phyloP scores from a whole-genome alignment of 2,329 filamentous ascomycete species.

The Phyllosticta capitalensis region DNA sequence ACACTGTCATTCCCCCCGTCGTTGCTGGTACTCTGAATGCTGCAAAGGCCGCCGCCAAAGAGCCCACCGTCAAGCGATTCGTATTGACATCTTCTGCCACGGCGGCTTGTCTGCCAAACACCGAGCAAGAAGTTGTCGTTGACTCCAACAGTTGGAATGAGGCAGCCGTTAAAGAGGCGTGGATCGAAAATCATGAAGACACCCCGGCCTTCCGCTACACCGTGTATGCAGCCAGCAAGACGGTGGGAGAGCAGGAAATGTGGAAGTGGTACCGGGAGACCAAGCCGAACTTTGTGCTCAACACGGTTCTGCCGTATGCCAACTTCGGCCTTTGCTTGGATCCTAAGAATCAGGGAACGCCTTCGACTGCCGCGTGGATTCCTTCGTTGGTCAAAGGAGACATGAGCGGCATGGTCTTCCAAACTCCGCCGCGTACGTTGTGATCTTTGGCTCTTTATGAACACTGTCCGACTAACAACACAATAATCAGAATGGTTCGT shows the following conservation, averaged over 20 bases:
- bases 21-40: constrained; percentile 29
- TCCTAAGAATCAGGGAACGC: constrained; percentile 13
- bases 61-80: constrained; percentile 33
- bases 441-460: not conserved
- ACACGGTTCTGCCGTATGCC: constrained; percentile 17
- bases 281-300: constrained; percentile 31
- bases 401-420: not conserved
- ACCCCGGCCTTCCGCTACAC: not conserved
- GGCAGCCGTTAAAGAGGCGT: constrained; percentile 22
- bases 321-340: constrained; percentile 14
- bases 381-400: constrained; percentile 13
- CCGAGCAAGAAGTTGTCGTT: constrained; percentile 21
- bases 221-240: constrained; percentile 36
- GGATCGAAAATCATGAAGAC: constrained; percentile 17
- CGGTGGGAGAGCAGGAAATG: constrained; percentile 30
- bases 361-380: constrained; percentile 12
- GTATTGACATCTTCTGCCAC: constrained; percentile 37
- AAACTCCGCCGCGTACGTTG: constrained; percentile 2
- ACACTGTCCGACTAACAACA: not conserved
- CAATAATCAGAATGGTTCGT: constrained; percentile 12
- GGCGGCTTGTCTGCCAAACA: constrained; percentile 19
- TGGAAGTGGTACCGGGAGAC: constrained; percentile 35
- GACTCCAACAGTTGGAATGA: constrained; percentile 26
- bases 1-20: constrained; percentile 34
- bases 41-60: constrained; percentile 32